Percentiles rank a stretch among this genome's conserved stretches.
These are phyloP conservation scores for Cutaneotrichosporon sp. DNA, from an alignment of 1,284 basidiomycete genomes.

Conservation along the genomic window DNA sequence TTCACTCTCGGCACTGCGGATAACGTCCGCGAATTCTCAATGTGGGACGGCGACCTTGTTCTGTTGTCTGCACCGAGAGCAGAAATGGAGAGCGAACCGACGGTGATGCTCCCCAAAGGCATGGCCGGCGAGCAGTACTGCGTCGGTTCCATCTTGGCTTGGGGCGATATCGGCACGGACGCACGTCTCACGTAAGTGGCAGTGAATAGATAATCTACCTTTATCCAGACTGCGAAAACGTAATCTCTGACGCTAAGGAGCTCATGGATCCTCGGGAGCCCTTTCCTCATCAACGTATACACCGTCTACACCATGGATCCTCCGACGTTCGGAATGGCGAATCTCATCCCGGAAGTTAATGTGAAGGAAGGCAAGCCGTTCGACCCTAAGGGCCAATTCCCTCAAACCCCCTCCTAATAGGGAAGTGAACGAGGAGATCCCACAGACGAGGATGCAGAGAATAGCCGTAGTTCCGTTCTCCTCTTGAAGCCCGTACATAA, in stretches of 20 bases:
- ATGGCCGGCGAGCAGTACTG: neutral
- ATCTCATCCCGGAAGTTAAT: constrained; percentile 18
- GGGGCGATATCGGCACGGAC: neutral
- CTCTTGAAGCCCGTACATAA: no score
- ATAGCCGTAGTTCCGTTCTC: no score
- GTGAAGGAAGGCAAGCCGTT: neutral
- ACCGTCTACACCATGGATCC: constrained; percentile 72
- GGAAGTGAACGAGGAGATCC: no score
- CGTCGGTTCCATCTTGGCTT: neutral
- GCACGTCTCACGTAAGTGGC: no score
- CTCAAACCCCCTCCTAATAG: no score
- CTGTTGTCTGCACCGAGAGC: neutral
- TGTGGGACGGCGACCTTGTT: neutral
- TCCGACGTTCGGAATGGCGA: constrained; percentile 74
- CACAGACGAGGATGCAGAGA: no score
- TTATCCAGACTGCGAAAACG: no score
- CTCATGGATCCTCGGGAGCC: constrained; percentile 55
- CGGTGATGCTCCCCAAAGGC: neutral
- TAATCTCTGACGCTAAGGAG: no score
- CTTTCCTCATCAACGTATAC: constrained; percentile 75
- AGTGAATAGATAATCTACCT: no score
- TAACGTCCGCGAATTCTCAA: neutral
- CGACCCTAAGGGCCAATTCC: no score
- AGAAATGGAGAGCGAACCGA: no score
- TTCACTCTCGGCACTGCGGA: neutral